Conservation (phyloP, 1,139 yeast species). For the Suhomyces bokatorum region DNA sequence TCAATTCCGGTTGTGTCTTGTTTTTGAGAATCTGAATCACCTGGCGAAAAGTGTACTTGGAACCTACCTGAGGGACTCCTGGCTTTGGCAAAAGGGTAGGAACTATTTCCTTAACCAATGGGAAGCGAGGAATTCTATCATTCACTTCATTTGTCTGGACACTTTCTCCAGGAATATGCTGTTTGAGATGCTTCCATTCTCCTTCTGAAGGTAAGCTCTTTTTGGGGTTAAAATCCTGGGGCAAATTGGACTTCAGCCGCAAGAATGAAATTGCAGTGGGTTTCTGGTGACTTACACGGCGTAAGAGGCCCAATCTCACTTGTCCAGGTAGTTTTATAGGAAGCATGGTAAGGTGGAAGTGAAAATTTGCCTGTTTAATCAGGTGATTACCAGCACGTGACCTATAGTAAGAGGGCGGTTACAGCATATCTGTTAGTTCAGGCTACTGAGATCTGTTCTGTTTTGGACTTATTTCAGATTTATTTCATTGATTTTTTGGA, state of each 20-base stretch:
- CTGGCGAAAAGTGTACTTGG: conserved; percentile 56
- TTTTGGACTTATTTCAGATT: too few species aligned
- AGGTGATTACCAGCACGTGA: conserved; percentile 1
- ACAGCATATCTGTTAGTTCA: too few species aligned
- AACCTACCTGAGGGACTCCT: conserved; percentile 70
- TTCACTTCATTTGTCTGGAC: conserved; percentile 47
- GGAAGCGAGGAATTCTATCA: conserved; percentile 62
- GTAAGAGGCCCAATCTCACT: conserved; percentile 1
- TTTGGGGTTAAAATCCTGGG: conserved; percentile 28
- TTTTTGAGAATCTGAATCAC: conserved; percentile 60
- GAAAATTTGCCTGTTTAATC: conserved; percentile 3
- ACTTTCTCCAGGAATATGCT: conserved; percentile 63
- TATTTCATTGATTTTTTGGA: too few species aligned
- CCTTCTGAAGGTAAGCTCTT: conserved; percentile 35
- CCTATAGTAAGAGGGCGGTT: neutral
- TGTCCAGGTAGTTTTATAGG: neutral
- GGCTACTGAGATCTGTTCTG: too few species aligned
- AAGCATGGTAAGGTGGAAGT: neutral
- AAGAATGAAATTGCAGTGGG: neutral
- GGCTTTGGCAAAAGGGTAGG: conserved; percentile 74
- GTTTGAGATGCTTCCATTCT: conserved; percentile 48
- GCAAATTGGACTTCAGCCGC: conserved; percentile 31
- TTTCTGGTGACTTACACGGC: neutral
- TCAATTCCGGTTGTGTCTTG: conserved; percentile 65
- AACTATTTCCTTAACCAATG: conserved; percentile 63